Evolutionary conservation across 2,329 filamentous ascomycete species (phyloP), one percentile per base, ranked within the genome.

Genomic region (Sclerotinia spermophila): DNA sequence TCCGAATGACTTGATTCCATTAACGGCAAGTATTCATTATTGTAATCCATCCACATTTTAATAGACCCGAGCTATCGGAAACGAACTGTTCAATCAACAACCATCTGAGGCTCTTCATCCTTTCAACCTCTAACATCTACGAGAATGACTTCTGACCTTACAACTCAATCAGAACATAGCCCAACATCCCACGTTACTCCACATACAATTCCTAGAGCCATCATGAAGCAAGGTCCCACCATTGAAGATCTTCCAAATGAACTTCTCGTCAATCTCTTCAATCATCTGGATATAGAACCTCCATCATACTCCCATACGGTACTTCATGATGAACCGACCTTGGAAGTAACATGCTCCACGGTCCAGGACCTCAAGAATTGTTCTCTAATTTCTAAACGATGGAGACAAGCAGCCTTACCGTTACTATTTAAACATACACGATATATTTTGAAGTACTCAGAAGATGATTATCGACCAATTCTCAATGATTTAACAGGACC

Each of bases 401-500:
- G 89, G 83, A 84, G 86, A 55, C 79, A 80, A 27, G 80, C 86
- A 15, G 81, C 82, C 0, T 80, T 87, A 11, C 87, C 86, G 0
- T 68, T 81, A 0, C 84, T 92, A 5, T 92, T 91, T 80, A 83
- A 83, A 48, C 82, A 90, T 78, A 80, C 80, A 33, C 81, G 81
- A 42, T 79, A 83, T 27, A 77, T 83, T 30, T 74, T 82, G 21
- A 53, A 68, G 59, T 51, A 53, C 30, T 35, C 55, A n/a, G 42
- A 68, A 35, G 61, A 72, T 33, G 35, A 72, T 73, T 53, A 19
- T 19, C 44, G 65, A 48, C 71, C 58, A 11, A 58, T 62, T 40
- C 62, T 77, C 40, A 71, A 70, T 35, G 68, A 75, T 24, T 67
- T 74, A 35, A 74, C 76, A 15, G 27, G 71, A 24, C 76, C 75